Evolutionary conservation across 2,329 filamentous ascomycete species (phyloP), one percentile per base, ranked within the genome.

Genomic region (Trichoderma harzianum): DNA sequence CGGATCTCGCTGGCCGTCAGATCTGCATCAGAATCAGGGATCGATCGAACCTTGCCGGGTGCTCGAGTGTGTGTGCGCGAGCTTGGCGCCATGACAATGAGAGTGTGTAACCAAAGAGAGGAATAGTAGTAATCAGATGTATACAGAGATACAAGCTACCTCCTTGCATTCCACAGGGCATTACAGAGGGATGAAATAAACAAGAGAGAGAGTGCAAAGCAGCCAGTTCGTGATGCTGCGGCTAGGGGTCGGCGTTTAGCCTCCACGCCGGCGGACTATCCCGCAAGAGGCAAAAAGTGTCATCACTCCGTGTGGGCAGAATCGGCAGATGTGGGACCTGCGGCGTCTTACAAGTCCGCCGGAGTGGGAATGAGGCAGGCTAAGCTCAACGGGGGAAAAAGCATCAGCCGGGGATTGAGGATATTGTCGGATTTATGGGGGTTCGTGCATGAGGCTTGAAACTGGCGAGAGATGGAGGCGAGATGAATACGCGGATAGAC

Each of bases 221-320:
- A 26, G 34, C 21, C 60, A 0, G 10, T 11, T 47, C 2, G 60
- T 10, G 47, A 66, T 21, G 64, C 30, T 51, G 66, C 66, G 24
- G 36, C 57, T 62, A 62, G 36, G 57, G 12, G 26, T 26, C 67
- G 67, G 57, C 58, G 67, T 70, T 69, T 28, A 55, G 43, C 24
- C 21, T 21, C 30, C 26, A 62, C 5, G 57, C 67, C 67, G 67
- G 51, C 34, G 14, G n/a, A 32, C 68, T 39, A 70, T 47, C 12
- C 65, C 68, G 1, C 21, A 70, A 70, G 4, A n/a, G 47, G 68
- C 28, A 70, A 55, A 70, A 70, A 70, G 11, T 18, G 47, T 70
- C 68, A 70, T 39, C 66, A 3, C 36, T 47, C 62, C 8, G 18
- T 10, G 30, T 24, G 11, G 8, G 30, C 36, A 57, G 55, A 60